Base-by-base conservation (phyloP, 768 basidiomycete genomes). In the Mycena galopus region DNA sequence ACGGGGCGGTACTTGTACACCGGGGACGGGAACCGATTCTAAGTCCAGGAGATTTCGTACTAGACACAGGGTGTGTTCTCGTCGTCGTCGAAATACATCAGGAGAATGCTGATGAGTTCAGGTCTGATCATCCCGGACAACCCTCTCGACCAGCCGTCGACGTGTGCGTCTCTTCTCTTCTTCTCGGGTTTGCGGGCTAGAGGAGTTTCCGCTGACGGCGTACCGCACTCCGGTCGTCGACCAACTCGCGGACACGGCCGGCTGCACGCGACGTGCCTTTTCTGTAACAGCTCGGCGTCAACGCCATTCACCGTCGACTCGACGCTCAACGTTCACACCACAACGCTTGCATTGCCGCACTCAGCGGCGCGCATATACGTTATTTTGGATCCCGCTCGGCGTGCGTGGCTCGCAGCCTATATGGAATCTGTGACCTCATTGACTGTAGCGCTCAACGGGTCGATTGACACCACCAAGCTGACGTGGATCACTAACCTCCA, bases 361-460 rank as follows among this genome's bases (percentile, higher is more conserved):
- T 93, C 57, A 86, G 85, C 72, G 76, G 77, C 25, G 91, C 92
- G 89, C 29, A 93, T 93, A 19, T 47, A 47, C 17, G 5, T n/a
- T 6, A 47, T 47, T 19, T 47, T 97, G 68, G 96, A 97, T 79
- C 86, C 97, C 61, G 87, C 95, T 3, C 84, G 96, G 17, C 96
- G 21, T 47, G 19, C 19, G 17, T 44, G 14, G n/a, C n/a, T n/a
- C n/a, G n/a, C n/a, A n/a, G n/a, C n/a, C n/a, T n/a, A n/a, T n/a
- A n/a, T n/a, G n/a, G n/a, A n/a, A n/a, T n/a, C n/a, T n/a, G 16
- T 17, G 14, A 1, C 42, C 1, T 11, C 42, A 6, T 19, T 21
- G 21, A 8, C 44, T 47, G 19, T 21, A 47, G 44, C 92, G 4
- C 78, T 89, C n/a, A 92, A 92, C 75, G 92, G 92, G 33, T 91